Conservation (phyloP, 176 grass and related monocot genomes). For the maize (Zea mays) region Zm-B73-REFERENCE-NAM-5.0 NC_050102.1:161258001-161258500, state of each 20-base stretch:
- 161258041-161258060: conserved; percentile 97
- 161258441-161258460: not conserved
- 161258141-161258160: conserved; percentile 26
- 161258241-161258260: conserved; percentile 43
- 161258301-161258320: conserved; percentile 48
- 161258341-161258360: conserved; percentile 24
- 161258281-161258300: conserved; percentile 18
- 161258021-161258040: conserved; percentile 89
- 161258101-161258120: conserved; percentile 87
- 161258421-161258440: not conserved
- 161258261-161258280: conserved; percentile 41
- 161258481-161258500: conserved; percentile 38
- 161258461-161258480: not conserved
- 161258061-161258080: conserved; percentile 97
- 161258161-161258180: conserved; percentile 29
- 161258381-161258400: conserved; percentile 13
- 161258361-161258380: conserved; percentile 16
- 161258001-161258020: conserved; percentile 74
- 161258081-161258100: conserved; percentile 85
- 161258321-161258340: conserved; percentile 77
- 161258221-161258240: conserved; percentile 5
- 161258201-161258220: conserved; percentile 10
- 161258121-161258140: conserved; percentile 84
- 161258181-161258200: conserved; percentile 28
- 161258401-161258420: conserved; percentile 31